Conservation (phyloP, 345 rosid species). For the Salix suchowensis region DNA sequence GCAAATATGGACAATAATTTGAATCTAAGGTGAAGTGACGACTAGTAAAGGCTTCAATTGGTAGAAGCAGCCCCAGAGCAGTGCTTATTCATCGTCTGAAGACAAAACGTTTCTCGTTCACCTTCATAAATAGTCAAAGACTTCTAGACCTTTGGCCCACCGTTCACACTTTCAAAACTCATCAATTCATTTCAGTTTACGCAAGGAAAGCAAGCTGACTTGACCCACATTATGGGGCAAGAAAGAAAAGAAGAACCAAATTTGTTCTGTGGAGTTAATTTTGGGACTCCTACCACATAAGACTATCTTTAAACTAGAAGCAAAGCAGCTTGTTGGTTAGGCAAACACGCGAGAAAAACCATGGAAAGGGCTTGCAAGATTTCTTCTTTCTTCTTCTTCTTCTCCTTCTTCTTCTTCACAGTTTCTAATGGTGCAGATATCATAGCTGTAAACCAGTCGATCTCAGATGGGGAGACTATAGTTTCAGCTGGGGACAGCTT, state of each 20-base stretch:
- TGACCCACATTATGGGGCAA: not conserved
- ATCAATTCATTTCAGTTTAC: not conserved
- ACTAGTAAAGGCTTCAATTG: not conserved
- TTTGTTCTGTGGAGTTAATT: not conserved
- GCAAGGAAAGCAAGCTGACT: not conserved
- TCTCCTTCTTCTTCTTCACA: not conserved
- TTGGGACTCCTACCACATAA: not conserved
- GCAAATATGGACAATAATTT: not conserved
- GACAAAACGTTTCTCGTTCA: not conserved
- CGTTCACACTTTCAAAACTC: not conserved
- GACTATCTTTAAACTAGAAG: not conserved
- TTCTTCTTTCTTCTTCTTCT: not conserved
- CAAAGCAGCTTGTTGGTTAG: not conserved
- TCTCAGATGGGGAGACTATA: constrained; percentile 26
- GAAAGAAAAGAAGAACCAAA: not conserved
- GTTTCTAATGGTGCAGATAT: constrained; percentile 7
- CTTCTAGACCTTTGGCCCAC: not conserved
- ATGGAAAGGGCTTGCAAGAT: constrained; percentile 1
- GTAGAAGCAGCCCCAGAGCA: not conserved
- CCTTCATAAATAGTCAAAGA: not conserved
- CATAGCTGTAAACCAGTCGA: constrained; percentile 4
- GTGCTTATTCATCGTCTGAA: not conserved
- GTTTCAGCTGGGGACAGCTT: constrained; percentile 19
- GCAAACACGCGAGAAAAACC: not conserved
- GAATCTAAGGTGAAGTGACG: not conserved